Base-by-base conservation (phyloP, 164 flowering plant genomes). In the Brasenia schreberi region DNA sequence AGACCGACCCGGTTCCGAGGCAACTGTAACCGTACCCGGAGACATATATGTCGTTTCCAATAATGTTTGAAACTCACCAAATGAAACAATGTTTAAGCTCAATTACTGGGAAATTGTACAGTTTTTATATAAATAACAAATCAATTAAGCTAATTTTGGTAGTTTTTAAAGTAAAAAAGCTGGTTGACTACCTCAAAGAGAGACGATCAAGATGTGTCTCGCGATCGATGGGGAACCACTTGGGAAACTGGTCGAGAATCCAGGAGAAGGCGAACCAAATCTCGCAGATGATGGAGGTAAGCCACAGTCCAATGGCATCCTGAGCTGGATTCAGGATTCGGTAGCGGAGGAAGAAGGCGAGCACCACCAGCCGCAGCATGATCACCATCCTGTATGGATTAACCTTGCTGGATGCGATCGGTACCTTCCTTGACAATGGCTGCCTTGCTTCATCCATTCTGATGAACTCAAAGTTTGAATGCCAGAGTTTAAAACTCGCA, bases 211-310 rank as follows among this genome's bases (percentile, higher is more conserved):
- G 91, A 66, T 94, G 91, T 18, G 99, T 94, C 78, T 94, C 93
- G 4, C 99, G 97, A 45, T 89, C 93, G 49, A 94, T 91, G 53
- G 99, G 99, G 71, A 72, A 85, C 99, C 99, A 94, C 73, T 94
- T 94, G 69, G 99, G 99, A 74, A 94, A 87, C 83, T 94, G 99
- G 82, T 94, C 99, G 39, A 94, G 90, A 67, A 93, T 93, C 98
- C 98, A 93, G 9, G 98, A 90, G 68, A 87, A 5, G 27, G 97
- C 97, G 69, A 94, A 90, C 99, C 99, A 94, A 43, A 94, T 89
- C 79, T 94, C 97, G 66, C 98, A 94, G 52, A 86, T 70, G 2
- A 94, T 75, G 56, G 99, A 91, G 12, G 95, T 88, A 12, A 94
- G 84, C 99, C 99, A 94, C 10, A 94, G 87, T 5, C 96, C 97